Percentiles rank a stretch among this genome's conserved stretches.
These are phyloP conservation scores for Saksenaea oblongispora DNA, from an alignment of 371 early-diverging fungal species.

Conservation along the genomic window DNA sequence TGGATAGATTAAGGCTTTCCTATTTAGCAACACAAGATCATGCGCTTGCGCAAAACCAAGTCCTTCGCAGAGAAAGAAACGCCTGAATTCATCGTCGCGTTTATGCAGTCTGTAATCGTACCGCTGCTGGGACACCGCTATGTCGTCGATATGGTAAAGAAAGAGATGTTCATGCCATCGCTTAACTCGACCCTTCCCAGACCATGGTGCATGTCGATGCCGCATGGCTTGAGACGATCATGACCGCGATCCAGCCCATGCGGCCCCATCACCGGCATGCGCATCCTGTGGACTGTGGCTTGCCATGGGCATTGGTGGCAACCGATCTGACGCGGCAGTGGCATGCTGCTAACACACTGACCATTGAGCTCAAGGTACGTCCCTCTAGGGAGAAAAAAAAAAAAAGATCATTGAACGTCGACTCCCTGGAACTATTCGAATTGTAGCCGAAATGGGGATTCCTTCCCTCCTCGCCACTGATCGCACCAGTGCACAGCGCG, in stretches of 20 bases:
- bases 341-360: slow-evolving; percentile 9
- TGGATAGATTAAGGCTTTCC: not conserved
- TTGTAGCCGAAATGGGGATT: slow-evolving; percentile 68
- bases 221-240: slow-evolving; percentile 24
- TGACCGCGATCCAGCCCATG: slow-evolving; percentile 15
- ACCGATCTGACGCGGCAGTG: slow-evolving; percentile 33
- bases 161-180: not conserved
- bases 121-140: slow-evolving; percentile 45
- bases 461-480: slow-evolving; percentile 35
- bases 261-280: slow-evolving; percentile 21
- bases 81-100: slow-evolving; percentile 22
- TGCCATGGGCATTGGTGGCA: slow-evolving; percentile 28
- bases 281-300: slow-evolving; percentile 15
- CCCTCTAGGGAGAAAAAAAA: not conserved
- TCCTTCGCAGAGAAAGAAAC: not conserved
- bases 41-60: slow-evolving; percentile 37
- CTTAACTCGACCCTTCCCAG: slow-evolving; percentile 11
- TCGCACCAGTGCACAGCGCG: slow-evolving; percentile 11
- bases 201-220: slow-evolving; percentile 19
- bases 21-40: slow-evolving; percentile 27
- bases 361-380: slow-evolving; percentile 48
- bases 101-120: slow-evolving; percentile 25
- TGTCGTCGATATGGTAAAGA: slow-evolving; percentile 32
- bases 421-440: not conserved
- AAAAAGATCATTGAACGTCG: not conserved